Percentiles rank a stretch among this genome's conserved stretches.
phyloP scores from a whole-genome alignment of 139 green algal species.

The Ulvella scutata region DNA sequence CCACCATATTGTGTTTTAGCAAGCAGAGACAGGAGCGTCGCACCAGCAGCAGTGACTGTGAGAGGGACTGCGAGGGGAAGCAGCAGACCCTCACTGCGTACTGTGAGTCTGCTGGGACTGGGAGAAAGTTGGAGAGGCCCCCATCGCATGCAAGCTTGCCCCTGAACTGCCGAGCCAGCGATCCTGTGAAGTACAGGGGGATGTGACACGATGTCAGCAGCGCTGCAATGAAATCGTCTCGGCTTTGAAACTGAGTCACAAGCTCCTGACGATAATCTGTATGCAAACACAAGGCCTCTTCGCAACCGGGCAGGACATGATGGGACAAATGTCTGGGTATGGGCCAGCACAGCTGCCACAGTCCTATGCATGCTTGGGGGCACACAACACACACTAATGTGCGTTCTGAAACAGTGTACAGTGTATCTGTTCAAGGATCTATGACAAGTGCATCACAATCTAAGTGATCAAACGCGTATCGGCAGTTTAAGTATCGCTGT shows the following conservation, averaged over 20 bases:
- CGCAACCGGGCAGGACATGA: slow-evolving; percentile 16
- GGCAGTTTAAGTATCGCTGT: too few species aligned
- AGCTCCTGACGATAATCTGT: slow-evolving; percentile 15
- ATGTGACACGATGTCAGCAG: slow-evolving; percentile 72
- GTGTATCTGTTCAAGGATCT: too few species aligned
- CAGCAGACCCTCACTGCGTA: slow-evolving; percentile 39
- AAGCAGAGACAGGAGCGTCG: too few species aligned
- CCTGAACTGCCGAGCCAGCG: slow-evolving; percentile 34
- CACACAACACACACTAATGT: slow-evolving; percentile 17
- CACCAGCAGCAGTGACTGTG: too few species aligned
- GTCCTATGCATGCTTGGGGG: neutral
- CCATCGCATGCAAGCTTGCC: slow-evolving; percentile 41
- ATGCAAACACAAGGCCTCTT: too few species aligned
- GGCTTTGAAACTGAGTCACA: slow-evolving; percentile 39
- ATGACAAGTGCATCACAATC: too few species aligned
- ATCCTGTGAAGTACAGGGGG: slow-evolving; percentile 44
- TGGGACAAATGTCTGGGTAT: neutral
- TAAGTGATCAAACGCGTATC: too few species aligned
- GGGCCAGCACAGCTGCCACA: slow-evolving; percentile 18
- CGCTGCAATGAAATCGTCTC: slow-evolving; percentile 54
- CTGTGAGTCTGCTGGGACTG: slow-evolving; percentile 22
- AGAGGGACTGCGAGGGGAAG: slow-evolving; percentile 33
- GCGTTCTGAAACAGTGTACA: slow-evolving; percentile 32
- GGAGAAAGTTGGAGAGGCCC: slow-evolving; percentile 78
- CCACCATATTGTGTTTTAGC: too few species aligned